Conservation (phyloP, 164 flowering plant genomes). For the Vitis riparia region DNA sequence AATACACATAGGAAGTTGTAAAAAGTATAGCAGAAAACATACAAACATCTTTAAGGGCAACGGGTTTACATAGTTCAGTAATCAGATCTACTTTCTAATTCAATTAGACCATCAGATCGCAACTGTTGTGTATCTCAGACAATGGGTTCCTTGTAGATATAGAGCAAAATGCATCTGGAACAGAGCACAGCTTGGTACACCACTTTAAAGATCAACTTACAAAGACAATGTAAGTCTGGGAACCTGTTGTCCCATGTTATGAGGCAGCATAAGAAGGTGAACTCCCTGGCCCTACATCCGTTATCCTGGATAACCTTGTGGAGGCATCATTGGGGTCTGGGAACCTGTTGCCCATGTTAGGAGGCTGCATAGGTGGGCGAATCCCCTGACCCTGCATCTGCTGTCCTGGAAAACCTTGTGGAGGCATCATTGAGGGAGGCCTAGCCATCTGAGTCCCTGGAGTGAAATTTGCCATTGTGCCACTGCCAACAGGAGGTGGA, state of each 20-base stretch:
- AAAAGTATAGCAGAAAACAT: too few species aligned
- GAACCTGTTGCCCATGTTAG: slow-evolving; percentile 49
- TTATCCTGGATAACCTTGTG: too few species aligned
- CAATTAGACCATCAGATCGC: too few species aligned
- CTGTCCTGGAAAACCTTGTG: slow-evolving; percentile 78
- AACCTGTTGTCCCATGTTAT: too few species aligned
- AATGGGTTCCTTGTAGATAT: background rate
- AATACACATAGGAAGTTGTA: too few species aligned
- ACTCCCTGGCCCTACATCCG: too few species aligned
- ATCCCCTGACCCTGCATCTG: slow-evolving; percentile 47
- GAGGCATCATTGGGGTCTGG: slow-evolving; percentile 7
- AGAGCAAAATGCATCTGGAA: background rate
- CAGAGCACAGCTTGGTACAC: background rate
- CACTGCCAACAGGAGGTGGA: slow-evolving; percentile 75
- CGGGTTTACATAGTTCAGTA: too few species aligned
- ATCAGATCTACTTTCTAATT: too few species aligned
- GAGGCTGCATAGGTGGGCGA: slow-evolving; percentile 69
- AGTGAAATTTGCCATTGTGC: slow-evolving; percentile 78
- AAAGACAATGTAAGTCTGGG: slow-evolving; percentile 11
- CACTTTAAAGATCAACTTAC: background rate
- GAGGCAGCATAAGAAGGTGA: too few species aligned
- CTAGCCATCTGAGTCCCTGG: slow-evolving; percentile 53
- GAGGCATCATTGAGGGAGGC: slow-evolving; percentile 62
- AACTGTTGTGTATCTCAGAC: background rate
- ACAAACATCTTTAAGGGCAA: too few species aligned